These are phyloP conservation scores for Capsicum chinense DNA, from an alignment of 257 asterid species.

Conservation along the genomic window DNA sequence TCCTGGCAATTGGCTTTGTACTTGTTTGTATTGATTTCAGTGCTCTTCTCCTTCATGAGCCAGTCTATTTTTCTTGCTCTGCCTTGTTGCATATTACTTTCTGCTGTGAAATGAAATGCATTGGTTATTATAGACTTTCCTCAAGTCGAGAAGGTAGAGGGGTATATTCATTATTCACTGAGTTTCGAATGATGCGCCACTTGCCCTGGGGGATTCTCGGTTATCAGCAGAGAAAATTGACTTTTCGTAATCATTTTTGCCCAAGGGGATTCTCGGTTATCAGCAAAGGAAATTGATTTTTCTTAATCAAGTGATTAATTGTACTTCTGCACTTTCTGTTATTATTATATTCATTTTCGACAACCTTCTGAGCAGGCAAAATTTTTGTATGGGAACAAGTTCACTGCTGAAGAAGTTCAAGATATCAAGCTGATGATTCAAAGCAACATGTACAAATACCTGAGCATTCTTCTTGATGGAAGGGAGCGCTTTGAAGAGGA, in stretches of 20 bases:
- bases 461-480: slow-evolving; percentile 89
- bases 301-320: not conserved
- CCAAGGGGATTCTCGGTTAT: too few species aligned
- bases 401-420: slow-evolving; percentile 73
- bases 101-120: too few species aligned
- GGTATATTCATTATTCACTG: not conserved
- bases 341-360: not conserved
- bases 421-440: slow-evolving; percentile 94
- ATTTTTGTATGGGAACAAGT: slow-evolving; percentile 77
- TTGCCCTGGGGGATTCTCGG: not conserved
- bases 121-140: not conserved
- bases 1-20: not conserved
- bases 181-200: not conserved
- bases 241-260: too few species aligned
- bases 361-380: slow-evolving; percentile 67
- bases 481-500: slow-evolving; percentile 95
- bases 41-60: not conserved
- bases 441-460: slow-evolving; percentile 87
- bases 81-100: too few species aligned
- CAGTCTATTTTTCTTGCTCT: not conserved
- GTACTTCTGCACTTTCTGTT: not conserved
- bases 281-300: not conserved
- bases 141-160: not conserved
- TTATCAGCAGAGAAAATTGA: too few species aligned
- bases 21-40: not conserved